These are phyloP conservation scores for Pseudisothecium myosuroides DNA, from an alignment of 225 moss, liverwort and hornwort genomes.

Conservation along the genomic window DNA sequence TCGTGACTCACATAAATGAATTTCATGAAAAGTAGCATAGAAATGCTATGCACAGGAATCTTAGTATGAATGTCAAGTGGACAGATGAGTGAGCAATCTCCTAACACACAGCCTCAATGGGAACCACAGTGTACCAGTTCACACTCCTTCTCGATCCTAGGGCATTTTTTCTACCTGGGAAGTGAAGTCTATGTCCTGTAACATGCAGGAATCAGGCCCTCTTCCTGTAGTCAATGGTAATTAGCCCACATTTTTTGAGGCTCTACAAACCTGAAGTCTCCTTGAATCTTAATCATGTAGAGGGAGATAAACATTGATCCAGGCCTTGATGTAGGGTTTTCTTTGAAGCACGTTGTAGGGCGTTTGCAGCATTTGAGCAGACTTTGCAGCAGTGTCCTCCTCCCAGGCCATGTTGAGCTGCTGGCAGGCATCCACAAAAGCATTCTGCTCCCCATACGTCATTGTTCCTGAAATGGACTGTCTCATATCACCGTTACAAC, in stretches of 20 bases:
- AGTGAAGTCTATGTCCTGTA: not conserved
- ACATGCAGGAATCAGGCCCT: not conserved
- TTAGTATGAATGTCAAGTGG: not conserved
- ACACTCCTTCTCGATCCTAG: not conserved
- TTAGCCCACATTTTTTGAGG: not conserved
- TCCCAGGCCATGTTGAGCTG: conserved; percentile 56
- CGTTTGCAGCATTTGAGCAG: not conserved
- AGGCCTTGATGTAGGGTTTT: not conserved
- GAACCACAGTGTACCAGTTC: not conserved
- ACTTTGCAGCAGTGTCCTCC: not conserved
- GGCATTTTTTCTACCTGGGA: not conserved
- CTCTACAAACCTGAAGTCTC: not conserved
- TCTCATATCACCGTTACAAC: not conserved
- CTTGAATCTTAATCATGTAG: not conserved
- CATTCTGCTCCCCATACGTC: conserved; percentile 63
- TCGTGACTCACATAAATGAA: not conserved
- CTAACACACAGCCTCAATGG: not conserved
- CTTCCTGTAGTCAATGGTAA: not conserved
- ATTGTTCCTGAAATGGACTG: conserved; percentile 46
- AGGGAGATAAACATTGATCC: not conserved
- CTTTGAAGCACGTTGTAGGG: not conserved
- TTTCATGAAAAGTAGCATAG: not conserved
- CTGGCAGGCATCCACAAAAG: conserved; percentile 49
- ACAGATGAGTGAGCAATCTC: not conserved
- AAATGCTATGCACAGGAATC: not conserved